Evolutionary conservation across 352 stramenopile genomes (phyloP), one percentile per base, ranked within the genome.

Genomic region (Phytophthora colocasiae): DNA sequence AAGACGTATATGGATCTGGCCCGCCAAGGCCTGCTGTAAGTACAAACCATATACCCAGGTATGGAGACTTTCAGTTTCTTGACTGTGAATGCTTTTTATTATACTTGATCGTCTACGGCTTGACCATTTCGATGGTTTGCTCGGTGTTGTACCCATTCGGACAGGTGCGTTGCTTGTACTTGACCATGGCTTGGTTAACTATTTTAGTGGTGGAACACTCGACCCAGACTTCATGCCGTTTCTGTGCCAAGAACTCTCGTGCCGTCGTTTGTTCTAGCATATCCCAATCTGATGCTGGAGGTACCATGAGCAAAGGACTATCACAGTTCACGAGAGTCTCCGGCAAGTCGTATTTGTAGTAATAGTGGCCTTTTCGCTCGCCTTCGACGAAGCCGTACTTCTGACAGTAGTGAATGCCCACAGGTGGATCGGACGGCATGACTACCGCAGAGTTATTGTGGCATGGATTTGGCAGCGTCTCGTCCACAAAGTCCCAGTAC

Each of bases 1-100:
- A 96, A 98, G 69, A 98, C 96, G 10, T 99, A 99, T 77, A 96
- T 99, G 78, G 97, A 99, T 81, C 76, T 99, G 26, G 96, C 97
- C 36, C 83, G 98, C 57, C 97, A 99, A 80, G 97, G 97, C 8
- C 78, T 99, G 39, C 77, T 99, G 48, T 99, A 88, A 59, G 27
- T 14, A 26, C 19, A 31, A 49, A 4, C 11, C 31, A 36, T 14
- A 36, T 36, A 36, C 9, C 31, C 8, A 36, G 31, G 31, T 36
- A 14, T 36, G 31, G 31, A 36, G 9, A 14, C 1, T 12, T 36
- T 36, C 9, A 14, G 27, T 8, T 14, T 46, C 15, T 32, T 41
- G 46, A 32, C 14, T 68, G 51, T 45, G 54, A 50, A 22, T 67
- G 39, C 34, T 50, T 31, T 41, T 52, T 59, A 32, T 61, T 41